Percentiles rank a stretch among this genome's conserved stretches.
Conservation (phyloP, 192 early-diverging fungal species). For the Coemansia sp. region DNA sequence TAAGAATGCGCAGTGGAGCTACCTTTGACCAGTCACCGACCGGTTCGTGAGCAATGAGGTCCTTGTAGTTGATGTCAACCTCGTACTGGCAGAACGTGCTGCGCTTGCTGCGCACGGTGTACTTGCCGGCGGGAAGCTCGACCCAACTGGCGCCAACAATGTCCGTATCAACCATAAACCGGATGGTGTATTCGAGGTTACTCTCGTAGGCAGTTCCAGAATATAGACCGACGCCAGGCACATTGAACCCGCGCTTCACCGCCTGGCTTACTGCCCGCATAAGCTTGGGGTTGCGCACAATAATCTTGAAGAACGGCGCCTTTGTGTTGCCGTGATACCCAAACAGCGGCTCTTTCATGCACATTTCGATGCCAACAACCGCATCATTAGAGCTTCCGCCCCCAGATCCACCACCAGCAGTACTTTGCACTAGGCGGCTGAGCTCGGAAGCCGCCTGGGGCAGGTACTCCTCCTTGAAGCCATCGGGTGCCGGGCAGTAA, state of each 20-base stretch:
- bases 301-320: constrained; percentile 77
- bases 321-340: constrained; percentile 83
- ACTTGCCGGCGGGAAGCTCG: constrained; percentile 77
- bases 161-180: constrained; percentile 94
- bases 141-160: constrained; percentile 91
- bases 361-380: constrained; percentile 59
- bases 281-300: constrained; percentile 59
- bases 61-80: constrained; percentile 70
- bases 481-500: constrained; percentile 86
- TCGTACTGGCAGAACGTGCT: constrained; percentile 72
- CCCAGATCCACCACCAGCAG: constrained; percentile 26
- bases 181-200: constrained; percentile 80
- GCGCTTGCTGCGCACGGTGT: constrained; percentile 52
- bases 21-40: constrained; percentile 91
- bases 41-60: constrained; percentile 80
- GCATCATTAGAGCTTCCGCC: constrained; percentile 9
- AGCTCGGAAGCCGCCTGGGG: constrained; percentile 38
- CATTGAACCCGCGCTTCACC: constrained; percentile 58
- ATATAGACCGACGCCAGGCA: constrained; percentile 57
- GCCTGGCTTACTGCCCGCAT: constrained; percentile 30
- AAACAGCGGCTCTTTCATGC: constrained; percentile 77
- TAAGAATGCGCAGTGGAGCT: constrained; percentile 90
- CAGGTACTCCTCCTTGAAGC: constrained; percentile 65
- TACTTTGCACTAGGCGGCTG: constrained; percentile 39
- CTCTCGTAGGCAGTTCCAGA: constrained; percentile 75